Percentiles rank a stretch among this genome's conserved stretches.
Conservation (phyloP, 2,329 filamentous ascomycete species). For the Calonectria multiphialidica region DNA sequence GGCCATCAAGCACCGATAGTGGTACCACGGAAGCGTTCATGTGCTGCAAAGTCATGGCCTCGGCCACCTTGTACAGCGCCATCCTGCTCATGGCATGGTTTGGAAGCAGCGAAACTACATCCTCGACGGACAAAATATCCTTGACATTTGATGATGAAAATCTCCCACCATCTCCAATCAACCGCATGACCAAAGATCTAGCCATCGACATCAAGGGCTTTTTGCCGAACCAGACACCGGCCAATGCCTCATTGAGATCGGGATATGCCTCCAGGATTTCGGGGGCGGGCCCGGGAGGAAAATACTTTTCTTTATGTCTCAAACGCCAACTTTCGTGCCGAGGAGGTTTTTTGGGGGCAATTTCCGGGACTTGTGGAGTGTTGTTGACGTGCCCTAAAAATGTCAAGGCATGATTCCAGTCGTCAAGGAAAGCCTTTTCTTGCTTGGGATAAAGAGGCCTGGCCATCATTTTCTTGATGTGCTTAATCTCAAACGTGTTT, state of each 20-base stretch:
- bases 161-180: background rate
- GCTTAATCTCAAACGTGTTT: background rate
- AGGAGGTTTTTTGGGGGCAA: background rate
- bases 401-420: background rate
- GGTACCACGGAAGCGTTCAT: background rate
- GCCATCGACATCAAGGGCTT: background rate
- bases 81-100: background rate
- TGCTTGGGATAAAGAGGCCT: background rate
- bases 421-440: background rate
- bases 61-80: background rate
- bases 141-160: background rate
- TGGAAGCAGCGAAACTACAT: background rate
- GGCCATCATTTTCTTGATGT: background rate
- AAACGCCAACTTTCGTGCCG: background rate
- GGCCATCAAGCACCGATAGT: background rate
- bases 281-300: background rate
- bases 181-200: background rate
- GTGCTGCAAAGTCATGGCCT: background rate
- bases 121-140: background rate
- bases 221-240: background rate
- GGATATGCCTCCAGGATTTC: background rate
- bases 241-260: background rate
- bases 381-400: background rate
- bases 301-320: background rate
- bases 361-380: background rate